Conservation (phyloP, 2,329 filamentous ascomycete genomes). For the Claviceps sp. region DNA sequence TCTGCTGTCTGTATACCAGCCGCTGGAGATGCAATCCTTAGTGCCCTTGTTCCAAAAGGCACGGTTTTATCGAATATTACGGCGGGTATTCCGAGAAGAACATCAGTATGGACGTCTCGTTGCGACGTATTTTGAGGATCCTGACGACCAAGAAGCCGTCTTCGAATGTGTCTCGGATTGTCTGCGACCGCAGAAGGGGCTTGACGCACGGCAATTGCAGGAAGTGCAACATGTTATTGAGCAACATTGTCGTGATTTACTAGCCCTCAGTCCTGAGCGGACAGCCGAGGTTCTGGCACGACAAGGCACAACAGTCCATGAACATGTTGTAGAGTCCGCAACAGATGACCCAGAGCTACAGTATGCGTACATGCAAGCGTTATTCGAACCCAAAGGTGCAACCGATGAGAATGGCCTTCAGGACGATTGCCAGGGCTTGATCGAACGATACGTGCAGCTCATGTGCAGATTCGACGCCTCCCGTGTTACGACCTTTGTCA, state of each 20-base stretch:
- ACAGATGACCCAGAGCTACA: conserved; percentile 49
- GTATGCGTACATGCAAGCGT: conserved; percentile 60
- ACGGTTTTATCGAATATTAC: conserved; percentile 80
- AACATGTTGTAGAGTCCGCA: conserved; percentile 49
- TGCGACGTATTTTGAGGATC: conserved; percentile 73
- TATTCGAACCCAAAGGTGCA: conserved; percentile 50
- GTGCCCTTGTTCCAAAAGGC: conserved; percentile 69
- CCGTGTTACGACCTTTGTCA: conserved; percentile 78
- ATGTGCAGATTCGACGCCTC: conserved; percentile 77
- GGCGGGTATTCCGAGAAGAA: conserved; percentile 71
- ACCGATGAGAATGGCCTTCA: conserved; percentile 19
- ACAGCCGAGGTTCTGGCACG: conserved; percentile 52
- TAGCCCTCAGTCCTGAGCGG: conserved; percentile 49
- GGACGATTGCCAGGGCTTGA: conserved; percentile 41
- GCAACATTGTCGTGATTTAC: conserved; percentile 50
- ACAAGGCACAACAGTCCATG: conserved; percentile 51
- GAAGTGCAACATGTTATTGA: conserved; percentile 58
- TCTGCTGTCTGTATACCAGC: conserved; percentile 82
- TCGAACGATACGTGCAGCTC: conserved; percentile 76
- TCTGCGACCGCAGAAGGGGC: conserved; percentile 47
- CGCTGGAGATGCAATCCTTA: conserved; percentile 62
- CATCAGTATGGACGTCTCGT: conserved; percentile 68
- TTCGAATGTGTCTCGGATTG: conserved; percentile 72
- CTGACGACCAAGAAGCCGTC: conserved; percentile 57
- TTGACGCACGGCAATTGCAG: conserved; percentile 55